phyloP scores from a whole-genome alignment of 108 stramenopile genomes.

The Nitzschia sp. region DNA sequence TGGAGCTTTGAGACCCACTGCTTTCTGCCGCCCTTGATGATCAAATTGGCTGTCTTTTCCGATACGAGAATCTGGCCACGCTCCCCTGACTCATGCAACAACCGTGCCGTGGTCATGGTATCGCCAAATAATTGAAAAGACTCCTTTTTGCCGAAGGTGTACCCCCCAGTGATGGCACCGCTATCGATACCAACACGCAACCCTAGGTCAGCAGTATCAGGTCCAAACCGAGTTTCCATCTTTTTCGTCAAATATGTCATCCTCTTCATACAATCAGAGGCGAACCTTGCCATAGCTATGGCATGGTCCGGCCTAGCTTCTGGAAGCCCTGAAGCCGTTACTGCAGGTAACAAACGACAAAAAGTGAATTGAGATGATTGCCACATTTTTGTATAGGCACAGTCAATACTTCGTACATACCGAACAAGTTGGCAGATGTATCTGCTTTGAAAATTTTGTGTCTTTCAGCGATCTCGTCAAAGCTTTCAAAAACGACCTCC shows the following conservation, averaged over 20 bases:
- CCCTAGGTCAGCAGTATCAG: slow-evolving; percentile 11
- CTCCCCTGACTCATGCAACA: slow-evolving; percentile 3
- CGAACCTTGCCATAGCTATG: slow-evolving; percentile 17
- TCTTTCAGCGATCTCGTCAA: slow-evolving; percentile 11
- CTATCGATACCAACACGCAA: slow-evolving; percentile 25
- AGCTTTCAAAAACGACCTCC: slow-evolving; percentile 3
- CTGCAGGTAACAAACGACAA: neutral
- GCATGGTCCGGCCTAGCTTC: slow-evolving; percentile 16
- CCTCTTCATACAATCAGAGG: slow-evolving; percentile 3
- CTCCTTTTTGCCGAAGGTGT: slow-evolving; percentile 10
- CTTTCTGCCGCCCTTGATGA: slow-evolving; percentile 8
- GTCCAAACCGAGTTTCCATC: slow-evolving; percentile 11
- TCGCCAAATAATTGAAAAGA: slow-evolving; percentile 25
- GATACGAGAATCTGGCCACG: slow-evolving; percentile 15
- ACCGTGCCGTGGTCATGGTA: slow-evolving; percentile 22
- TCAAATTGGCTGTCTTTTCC: slow-evolving; percentile 10
- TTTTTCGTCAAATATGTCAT: neutral
- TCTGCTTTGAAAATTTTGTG: slow-evolving; percentile 9
- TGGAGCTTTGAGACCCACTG: slow-evolving; percentile 13
- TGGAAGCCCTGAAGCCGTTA: slow-evolving; percentile 6
- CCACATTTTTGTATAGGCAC: too few relatives aligned
- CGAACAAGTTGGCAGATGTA: neutral
- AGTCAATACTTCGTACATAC: neutral
- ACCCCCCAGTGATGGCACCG: slow-evolving; percentile 27
- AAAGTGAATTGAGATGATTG: neutral